These are phyloP conservation scores for Aotearoamyces nothofagi DNA, from an alignment of 2,329 filamentous ascomycete genomes.

Conservation along the genomic window DNA sequence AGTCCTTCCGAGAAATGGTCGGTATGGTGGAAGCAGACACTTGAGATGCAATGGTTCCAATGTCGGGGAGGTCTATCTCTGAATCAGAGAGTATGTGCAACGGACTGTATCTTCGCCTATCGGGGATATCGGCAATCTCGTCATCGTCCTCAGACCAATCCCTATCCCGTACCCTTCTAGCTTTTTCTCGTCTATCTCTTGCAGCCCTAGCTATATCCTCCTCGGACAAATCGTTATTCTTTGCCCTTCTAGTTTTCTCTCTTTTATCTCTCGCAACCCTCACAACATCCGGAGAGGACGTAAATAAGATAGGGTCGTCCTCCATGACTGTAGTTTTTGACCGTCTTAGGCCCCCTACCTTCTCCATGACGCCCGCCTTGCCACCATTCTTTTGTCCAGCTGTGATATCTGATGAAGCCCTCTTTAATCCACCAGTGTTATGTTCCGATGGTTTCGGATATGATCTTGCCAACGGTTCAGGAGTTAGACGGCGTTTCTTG, in stretches of 20 bases:
- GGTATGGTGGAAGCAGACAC: conserved; percentile 1
- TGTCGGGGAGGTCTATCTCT: conserved; percentile 9
- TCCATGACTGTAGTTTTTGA: conserved; percentile 18
- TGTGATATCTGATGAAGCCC: conserved; percentile 20
- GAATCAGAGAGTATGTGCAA: conserved; percentile 3
- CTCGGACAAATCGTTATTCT: background rate
- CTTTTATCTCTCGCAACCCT: conserved; percentile 7
- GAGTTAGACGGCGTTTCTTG: conserved; percentile 4
- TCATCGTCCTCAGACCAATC: background rate
- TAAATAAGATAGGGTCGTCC: conserved; percentile 13
- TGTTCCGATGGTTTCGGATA: background rate
- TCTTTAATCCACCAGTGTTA: conserved; percentile 7
- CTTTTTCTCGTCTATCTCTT: background rate
- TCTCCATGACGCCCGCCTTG: conserved; percentile 3
- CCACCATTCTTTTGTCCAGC: conserved; percentile 19
- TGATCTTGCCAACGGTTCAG: background rate
- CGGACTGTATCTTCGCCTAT: background rate
- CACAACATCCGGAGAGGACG: conserved; percentile 15
- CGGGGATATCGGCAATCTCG: background rate
- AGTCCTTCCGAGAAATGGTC: conserved; percentile 1
- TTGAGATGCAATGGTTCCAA: conserved; percentile 4
- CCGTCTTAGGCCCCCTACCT: conserved; percentile 18
- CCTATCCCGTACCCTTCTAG: background rate
- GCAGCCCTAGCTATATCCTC: background rate
- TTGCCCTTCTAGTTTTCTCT: conserved; percentile 5